Evolutionary conservation across 768 basidiomycete species (phyloP).

Genomic region (Leccinum variicolor): DNA sequence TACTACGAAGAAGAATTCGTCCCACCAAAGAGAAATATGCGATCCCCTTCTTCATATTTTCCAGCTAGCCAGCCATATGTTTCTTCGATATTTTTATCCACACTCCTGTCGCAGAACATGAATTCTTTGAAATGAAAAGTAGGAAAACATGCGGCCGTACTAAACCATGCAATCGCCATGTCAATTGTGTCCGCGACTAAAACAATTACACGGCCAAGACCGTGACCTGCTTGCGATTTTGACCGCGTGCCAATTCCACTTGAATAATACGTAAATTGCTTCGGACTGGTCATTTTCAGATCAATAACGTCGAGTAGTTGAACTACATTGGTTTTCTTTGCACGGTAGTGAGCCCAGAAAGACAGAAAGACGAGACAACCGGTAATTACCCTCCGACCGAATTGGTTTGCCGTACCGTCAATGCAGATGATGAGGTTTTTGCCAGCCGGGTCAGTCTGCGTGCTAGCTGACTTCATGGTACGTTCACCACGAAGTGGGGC

Average conservation of each 20-base stretch:
- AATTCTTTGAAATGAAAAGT: background rate
- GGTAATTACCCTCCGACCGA: background rate
- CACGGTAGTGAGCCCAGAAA: background rate
- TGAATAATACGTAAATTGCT: conserved; percentile 32
- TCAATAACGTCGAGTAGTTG: conserved; percentile 5
- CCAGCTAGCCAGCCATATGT: background rate
- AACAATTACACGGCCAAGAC: conserved; percentile 1
- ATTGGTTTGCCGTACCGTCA: background rate
- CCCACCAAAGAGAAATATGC: background rate
- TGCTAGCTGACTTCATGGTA: background rate
- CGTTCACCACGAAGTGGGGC: background rate
- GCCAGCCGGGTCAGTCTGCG: background rate
- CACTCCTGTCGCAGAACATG: background rate
- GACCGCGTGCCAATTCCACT: conserved; percentile 35
- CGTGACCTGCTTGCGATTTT: conserved; percentile 18
- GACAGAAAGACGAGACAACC: background rate
- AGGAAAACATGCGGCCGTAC: background rate
- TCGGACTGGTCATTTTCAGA: conserved; percentile 1
- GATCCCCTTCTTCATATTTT: background rate
- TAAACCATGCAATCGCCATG: background rate
- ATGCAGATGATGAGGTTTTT: conserved; percentile 15
- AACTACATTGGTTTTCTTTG: background rate
- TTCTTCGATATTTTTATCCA: background rate
- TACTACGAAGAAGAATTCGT: background rate
- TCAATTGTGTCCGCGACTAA: conserved; percentile 13